A percentile compares a stretch with the other conserved stretches of the same genome.
Conservation (phyloP, 768 basidiomycete species). For the Hortiboletus campestris region DNA sequence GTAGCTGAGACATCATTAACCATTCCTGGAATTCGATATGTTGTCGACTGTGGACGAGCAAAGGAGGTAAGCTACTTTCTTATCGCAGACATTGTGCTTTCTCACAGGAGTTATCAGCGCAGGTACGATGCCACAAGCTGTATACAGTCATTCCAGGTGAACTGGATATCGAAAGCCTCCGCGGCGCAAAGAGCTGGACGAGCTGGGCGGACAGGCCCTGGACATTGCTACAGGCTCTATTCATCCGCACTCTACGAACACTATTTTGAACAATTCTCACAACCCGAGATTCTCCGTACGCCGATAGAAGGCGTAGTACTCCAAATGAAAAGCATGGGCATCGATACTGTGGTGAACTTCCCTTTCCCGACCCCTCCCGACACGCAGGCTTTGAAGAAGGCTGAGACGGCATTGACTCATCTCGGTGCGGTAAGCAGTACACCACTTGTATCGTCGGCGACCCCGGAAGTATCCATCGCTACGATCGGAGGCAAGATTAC, state of each 20-base stretch:
- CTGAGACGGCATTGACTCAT: slow-evolving; percentile 76
- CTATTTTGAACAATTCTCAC: slow-evolving; percentile 82
- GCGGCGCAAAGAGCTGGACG: slow-evolving; percentile 93
- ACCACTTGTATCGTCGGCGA: slow-evolving; percentile 22
- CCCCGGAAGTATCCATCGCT: slow-evolving; percentile 12
- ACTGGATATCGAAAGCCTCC: slow-evolving; percentile 94
- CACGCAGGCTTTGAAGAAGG: slow-evolving; percentile 65
- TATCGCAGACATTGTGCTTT: neutral
- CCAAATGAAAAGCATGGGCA: slow-evolving; percentile 99
- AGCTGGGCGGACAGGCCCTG: slow-evolving; percentile 96
- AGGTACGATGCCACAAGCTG: slow-evolving; percentile 78
- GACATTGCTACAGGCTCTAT: slow-evolving; percentile 96
- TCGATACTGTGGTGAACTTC: slow-evolving; percentile 94
- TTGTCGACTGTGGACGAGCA: slow-evolving; percentile 93
- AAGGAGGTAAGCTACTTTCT: slow-evolving; percentile 66
- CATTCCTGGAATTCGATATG: slow-evolving; percentile 95
- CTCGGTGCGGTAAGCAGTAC: slow-evolving; percentile 72
- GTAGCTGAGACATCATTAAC: slow-evolving; percentile 97
- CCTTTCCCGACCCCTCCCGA: slow-evolving; percentile 98
- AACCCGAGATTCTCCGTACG: slow-evolving; percentile 91
- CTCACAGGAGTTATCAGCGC: slow-evolving; percentile 46
- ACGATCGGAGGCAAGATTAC: slow-evolving; percentile 69
- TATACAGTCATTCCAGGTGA: slow-evolving; percentile 89
- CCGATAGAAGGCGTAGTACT: slow-evolving; percentile 96
- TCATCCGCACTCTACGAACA: slow-evolving; percentile 94